phyloP scores from a whole-genome alignment of 192 early-diverging fungal species.

The Linnemannia schmuckeri region DNA sequence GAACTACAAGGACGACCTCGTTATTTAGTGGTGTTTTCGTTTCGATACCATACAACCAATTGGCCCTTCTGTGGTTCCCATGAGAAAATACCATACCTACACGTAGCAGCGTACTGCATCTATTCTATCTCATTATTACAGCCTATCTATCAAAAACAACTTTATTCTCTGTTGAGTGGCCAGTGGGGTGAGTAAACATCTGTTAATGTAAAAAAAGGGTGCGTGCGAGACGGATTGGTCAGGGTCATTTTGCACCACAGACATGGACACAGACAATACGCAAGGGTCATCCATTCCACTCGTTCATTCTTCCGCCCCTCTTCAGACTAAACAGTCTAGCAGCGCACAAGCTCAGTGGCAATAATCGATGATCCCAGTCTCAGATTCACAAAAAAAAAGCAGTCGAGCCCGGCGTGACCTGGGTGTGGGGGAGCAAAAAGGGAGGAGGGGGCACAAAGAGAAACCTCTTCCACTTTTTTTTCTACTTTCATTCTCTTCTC shows the following conservation, averaged over 20 bases:
- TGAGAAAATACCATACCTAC: too few relatives aligned
- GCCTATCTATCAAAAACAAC: too few relatives aligned
- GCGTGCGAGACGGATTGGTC: conserved; percentile 1
- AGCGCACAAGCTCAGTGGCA: background rate
- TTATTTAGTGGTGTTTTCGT: background rate
- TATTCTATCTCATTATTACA: too few relatives aligned
- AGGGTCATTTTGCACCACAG: background rate
- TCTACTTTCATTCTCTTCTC: background rate
- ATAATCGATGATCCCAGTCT: background rate
- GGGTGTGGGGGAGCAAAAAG: background rate
- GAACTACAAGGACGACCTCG: background rate
- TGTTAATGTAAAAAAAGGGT: background rate
- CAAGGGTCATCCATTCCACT: background rate
- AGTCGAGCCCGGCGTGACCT: background rate
- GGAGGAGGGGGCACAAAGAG: background rate
- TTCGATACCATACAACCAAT: too few relatives aligned
- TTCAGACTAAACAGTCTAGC: too few relatives aligned
- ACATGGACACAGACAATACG: background rate
- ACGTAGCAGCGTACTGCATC: too few relatives aligned
- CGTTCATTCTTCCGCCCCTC: background rate
- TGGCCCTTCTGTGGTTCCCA: too few relatives aligned
- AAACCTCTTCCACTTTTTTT: background rate
- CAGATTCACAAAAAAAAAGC: background rate
- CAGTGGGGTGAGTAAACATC: too few relatives aligned
- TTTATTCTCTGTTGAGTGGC: too few relatives aligned